Conservation (phyloP, 2,329 filamentous ascomycete genomes). For the Ramichloridium luteum region DNA sequence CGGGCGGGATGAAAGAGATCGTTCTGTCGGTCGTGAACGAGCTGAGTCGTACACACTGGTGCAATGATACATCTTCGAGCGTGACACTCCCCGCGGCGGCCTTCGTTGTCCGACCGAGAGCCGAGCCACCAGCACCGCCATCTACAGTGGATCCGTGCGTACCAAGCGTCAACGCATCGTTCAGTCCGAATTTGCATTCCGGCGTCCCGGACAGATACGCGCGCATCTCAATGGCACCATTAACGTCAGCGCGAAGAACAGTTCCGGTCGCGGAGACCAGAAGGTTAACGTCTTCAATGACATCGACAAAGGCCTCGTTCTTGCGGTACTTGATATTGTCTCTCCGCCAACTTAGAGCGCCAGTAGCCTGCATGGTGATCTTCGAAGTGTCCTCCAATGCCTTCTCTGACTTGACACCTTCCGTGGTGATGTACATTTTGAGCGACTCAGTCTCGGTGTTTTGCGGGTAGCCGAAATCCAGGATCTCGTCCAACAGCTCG, state of each 20-base stretch:
- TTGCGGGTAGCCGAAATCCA: constrained; percentile 97
- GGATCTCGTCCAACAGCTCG: constrained; percentile 92
- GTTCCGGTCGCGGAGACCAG: constrained; percentile 97
- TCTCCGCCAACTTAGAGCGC: constrained; percentile 90
- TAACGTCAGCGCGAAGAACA: constrained; percentile 89
- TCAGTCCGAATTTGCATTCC: constrained; percentile 97
- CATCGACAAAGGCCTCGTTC: constrained; percentile 98
- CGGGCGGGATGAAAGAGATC: constrained; percentile 91
- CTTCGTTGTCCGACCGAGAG: constrained; percentile 68
- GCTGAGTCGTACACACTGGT: constrained; percentile 94
- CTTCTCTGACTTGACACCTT: constrained; percentile 87
- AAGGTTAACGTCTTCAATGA: constrained; percentile 97
- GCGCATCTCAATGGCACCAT: constrained; percentile 96
- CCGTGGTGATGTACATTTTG: constrained; percentile 99
- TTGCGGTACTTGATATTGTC: constrained; percentile 98
- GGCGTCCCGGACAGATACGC: constrained; percentile 93
- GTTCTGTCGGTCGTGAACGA: constrained; percentile 95
- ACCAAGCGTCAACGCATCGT: constrained; percentile 88
- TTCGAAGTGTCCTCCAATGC: constrained; percentile 81
- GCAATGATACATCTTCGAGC: constrained; percentile 95
- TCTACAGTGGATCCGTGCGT: constrained; percentile 27
- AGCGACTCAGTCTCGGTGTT: constrained; percentile 97
- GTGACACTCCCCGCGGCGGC: constrained; percentile 92
- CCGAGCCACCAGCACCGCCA: constrained; percentile 35
- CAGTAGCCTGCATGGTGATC: constrained; percentile 98